Conservation (phyloP, 768 basidiomycete genomes). For the Russula sp. region DNA sequence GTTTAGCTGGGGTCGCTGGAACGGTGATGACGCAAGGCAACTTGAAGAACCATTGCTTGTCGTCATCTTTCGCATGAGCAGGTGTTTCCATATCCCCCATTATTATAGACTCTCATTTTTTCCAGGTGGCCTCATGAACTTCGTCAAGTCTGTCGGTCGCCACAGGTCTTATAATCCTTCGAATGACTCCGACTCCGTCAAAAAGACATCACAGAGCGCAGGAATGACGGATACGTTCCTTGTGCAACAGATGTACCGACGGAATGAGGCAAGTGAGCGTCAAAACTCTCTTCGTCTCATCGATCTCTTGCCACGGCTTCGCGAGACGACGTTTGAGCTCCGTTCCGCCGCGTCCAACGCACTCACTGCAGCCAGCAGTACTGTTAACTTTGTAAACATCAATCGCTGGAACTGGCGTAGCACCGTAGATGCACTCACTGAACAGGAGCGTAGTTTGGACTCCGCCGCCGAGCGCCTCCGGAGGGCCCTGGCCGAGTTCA, state of each 20-base stretch:
- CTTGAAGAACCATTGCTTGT: conserved; percentile 34
- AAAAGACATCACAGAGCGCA: conserved; percentile 13
- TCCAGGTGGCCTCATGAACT: conserved; percentile 33
- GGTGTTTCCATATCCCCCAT: conserved; percentile 6
- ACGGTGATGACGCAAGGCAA: conserved; percentile 37
- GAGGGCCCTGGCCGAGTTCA: conserved; percentile 32
- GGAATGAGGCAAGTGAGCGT: conserved; percentile 29
- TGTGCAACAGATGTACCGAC: conserved; percentile 31
- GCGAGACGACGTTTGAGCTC: conserved; percentile 32
- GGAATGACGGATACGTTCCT: conserved; percentile 33
- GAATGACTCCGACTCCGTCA: conserved; percentile 8
- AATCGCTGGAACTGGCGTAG: conserved; percentile 29
- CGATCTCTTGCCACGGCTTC: conserved; percentile 35
- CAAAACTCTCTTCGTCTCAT: conserved; percentile 30
- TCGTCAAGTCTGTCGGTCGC: conserved; percentile 29
- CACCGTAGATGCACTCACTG: conserved; percentile 23
- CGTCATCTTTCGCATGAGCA: conserved; percentile 35
- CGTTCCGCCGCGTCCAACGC: conserved; percentile 31
- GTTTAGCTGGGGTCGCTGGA: conserved; percentile 44
- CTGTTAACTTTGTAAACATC: conserved; percentile 33
- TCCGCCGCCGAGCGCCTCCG: conserved; percentile 27
- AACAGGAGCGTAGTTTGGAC: conserved; percentile 27
- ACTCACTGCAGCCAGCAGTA: conserved; percentile 27
- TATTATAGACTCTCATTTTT: conserved; percentile 3
- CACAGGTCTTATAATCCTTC: conserved; percentile 7